A percentile compares a stretch with the other conserved stretches of the same genome.
These are phyloP conservation scores for Coemansia sp. DNA, from an alignment of 192 early-diverging fungal species.

Conservation along the genomic window DNA sequence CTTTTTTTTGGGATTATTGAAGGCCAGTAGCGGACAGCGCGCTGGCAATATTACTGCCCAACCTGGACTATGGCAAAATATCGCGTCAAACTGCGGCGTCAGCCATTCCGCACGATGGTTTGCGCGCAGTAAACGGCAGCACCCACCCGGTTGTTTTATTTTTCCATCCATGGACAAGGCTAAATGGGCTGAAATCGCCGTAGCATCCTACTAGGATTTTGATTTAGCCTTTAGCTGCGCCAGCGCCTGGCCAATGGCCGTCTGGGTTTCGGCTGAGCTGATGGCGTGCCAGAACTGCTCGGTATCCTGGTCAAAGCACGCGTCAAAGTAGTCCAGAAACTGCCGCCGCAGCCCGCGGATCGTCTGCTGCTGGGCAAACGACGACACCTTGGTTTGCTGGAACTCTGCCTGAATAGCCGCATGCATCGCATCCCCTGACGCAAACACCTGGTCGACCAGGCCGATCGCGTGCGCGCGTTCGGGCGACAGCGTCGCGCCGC, in stretches of 20 bases:
- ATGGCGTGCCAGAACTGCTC: not conserved
- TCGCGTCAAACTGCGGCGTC: too few species aligned
- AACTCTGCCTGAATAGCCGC: not conserved
- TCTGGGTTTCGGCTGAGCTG: not conserved
- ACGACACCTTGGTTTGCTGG: not conserved
- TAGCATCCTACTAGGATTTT: not conserved
- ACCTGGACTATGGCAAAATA: not conserved
- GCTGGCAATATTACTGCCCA: constrained; percentile 12
- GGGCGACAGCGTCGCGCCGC: constrained; percentile 12
- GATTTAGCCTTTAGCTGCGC: not conserved
- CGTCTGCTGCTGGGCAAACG: not conserved
- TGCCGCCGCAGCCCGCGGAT: not conserved
- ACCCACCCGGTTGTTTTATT: not conserved
- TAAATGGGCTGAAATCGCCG: not conserved
- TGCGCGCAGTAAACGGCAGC: not conserved
- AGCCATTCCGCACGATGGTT: too few species aligned
- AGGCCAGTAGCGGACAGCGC: not conserved
- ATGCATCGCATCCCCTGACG: not conserved
- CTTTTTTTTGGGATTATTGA: not conserved
- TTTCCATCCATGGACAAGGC: not conserved
- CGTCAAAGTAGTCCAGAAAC: constrained; percentile 2
- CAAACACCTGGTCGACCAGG: not conserved
- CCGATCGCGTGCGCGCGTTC: not conserved
- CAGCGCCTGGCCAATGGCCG: not conserved
- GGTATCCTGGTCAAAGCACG: not conserved